Conservation (phyloP, 176 grass and related monocot genomes). For the Zea mays region Zm-B73-REFERENCE-NAM-5.0 NC_050100.1:30439001-30439500, state of each 20-base stretch:
- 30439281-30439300: not conserved
- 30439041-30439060: too few species aligned
- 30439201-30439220: too few species aligned
- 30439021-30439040: too few species aligned
- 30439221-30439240: not conserved
- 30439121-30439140: too few species aligned
- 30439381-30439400: not conserved
- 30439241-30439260: not conserved
- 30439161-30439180: too few species aligned
- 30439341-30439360: not conserved
- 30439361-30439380: slow-evolving; percentile 4
- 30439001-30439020: too few species aligned
- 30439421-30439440: not conserved
- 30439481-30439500: not conserved
- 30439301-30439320: too few species aligned
- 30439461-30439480: not conserved
- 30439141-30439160: too few species aligned
- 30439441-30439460: not conserved
- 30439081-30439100: too few species aligned
- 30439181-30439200: too few species aligned
- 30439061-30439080: too few species aligned
- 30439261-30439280: not conserved
- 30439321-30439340: not conserved
- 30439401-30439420: not conserved
- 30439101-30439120: too few species aligned